A percentile compares a stretch with the other conserved stretches of the same genome.
phyloP scores from a whole-genome alignment of 192 early-diverging fungal genomes.

The Entomortierella beljakovae region DNA sequence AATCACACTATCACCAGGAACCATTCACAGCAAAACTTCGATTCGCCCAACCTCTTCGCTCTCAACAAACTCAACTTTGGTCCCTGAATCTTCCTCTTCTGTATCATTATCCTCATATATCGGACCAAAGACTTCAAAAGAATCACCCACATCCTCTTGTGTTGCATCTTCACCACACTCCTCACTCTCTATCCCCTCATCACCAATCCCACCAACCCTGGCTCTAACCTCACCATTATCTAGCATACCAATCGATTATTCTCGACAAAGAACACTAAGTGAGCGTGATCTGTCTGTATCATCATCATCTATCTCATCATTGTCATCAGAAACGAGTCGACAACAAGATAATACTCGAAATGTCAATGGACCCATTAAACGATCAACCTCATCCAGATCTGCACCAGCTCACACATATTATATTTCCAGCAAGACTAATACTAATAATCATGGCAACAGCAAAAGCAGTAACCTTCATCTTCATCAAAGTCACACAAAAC shows the following conservation, averaged over 20 bases:
- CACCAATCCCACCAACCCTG: neutral
- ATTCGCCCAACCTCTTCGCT: neutral
- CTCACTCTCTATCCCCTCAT: neutral
- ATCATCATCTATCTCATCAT: neutral
- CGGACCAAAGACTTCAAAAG: no score
- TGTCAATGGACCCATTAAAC: conserved; percentile 4
- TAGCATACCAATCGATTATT: neutral
- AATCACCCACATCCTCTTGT: neutral
- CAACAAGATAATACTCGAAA: no score
- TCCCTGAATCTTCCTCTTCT: neutral
- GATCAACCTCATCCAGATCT: conserved; percentile 12
- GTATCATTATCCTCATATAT: neutral
- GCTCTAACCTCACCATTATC: neutral
- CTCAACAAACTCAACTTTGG: no score
- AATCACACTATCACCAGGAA: neutral
- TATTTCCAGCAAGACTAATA: no score
- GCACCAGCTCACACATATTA: no score
- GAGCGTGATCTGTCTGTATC: neutral
- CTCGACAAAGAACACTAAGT: conserved; percentile 18
- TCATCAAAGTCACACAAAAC: no score
- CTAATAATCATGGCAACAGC: neutral
- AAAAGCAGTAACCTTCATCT: no score
- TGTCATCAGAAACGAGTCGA: neutral
- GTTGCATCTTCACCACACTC: neutral
- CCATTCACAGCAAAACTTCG: neutral